These are phyloP conservation scores for Penicillium hesseltinei DNA, from an alignment of 2,329 filamentous ascomycete genomes.

Conservation along the genomic window DNA sequence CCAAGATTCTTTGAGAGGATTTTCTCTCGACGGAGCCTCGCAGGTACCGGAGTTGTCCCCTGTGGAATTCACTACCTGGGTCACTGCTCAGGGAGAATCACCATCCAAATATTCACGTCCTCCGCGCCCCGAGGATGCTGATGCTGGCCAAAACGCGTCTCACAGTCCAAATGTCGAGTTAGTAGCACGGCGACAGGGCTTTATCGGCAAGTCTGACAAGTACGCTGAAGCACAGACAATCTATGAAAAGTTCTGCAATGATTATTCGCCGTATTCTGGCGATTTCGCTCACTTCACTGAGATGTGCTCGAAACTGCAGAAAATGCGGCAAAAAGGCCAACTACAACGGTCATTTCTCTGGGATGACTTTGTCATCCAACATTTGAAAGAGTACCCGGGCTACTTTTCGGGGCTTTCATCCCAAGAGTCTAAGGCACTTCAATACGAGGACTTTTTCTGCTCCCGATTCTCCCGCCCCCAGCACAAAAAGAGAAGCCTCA, in stretches of 20 bases:
- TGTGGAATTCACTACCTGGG: conserved; percentile 11
- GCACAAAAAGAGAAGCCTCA: conserved; percentile 41
- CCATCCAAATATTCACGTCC: conserved; percentile 14
- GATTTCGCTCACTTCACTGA: conserved; percentile 39
- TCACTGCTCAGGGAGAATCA: conserved; percentile 13
- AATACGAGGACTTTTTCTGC: conserved; percentile 43
- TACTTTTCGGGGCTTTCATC: conserved; percentile 32
- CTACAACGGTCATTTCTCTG: conserved; percentile 41
- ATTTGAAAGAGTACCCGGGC: conserved; percentile 38
- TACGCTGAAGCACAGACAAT: conserved; percentile 27
- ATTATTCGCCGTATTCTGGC: conserved; percentile 43
- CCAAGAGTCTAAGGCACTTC: conserved; percentile 25
- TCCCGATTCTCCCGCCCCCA: conserved; percentile 30
- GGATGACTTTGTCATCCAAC: conserved; percentile 48
- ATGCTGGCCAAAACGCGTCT: background rate
- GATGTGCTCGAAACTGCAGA: conserved; percentile 39
- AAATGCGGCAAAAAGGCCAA: conserved; percentile 29
- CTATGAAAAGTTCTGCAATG: conserved; percentile 38
- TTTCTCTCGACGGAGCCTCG: background rate
- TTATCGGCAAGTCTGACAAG: conserved; percentile 19
- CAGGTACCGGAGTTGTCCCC: conserved; percentile 5
- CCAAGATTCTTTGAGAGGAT: conserved; percentile 2
- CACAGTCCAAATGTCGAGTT: conserved; percentile 14
- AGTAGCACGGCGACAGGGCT: conserved; percentile 23
- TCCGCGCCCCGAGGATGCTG: background rate